These are phyloP conservation scores for Salix suchowensis DNA, from an alignment of 345 rosid species.

Conservation along the genomic window DNA sequence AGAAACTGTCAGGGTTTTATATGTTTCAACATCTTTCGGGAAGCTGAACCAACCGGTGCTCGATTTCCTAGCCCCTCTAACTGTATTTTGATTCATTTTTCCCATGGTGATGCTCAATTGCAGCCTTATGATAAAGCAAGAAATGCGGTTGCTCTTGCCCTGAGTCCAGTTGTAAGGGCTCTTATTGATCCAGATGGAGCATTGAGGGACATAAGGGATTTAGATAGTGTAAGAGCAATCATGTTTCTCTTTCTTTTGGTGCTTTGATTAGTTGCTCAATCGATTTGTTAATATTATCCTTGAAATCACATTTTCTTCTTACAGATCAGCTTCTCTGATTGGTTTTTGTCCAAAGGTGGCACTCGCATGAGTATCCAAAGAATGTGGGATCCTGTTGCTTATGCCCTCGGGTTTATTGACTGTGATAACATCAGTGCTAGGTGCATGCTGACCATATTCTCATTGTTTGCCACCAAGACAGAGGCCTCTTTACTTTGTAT, in stretches of 20 bases:
- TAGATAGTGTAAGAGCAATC: constrained; percentile 64
- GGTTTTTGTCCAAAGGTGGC: constrained; percentile 98
- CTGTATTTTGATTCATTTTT: constrained; percentile 10
- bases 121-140: constrained; percentile 94
- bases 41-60: neutral
- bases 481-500: constrained; percentile 95
- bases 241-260: constrained; percentile 5
- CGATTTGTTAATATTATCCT: neutral
- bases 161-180: constrained; percentile 95
- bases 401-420: constrained; percentile 97
- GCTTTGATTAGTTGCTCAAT: neutral
- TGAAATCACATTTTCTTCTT: constrained; percentile 15
- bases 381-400: constrained; percentile 99
- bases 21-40: neutral
- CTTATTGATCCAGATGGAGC: constrained; percentile 89
- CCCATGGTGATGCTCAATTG: constrained; percentile 10
- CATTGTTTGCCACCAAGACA: constrained; percentile 96
- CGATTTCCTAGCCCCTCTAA: neutral
- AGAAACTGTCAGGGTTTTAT: neutral
- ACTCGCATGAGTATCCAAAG: constrained; percentile 81
- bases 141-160: constrained; percentile 87
- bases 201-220: constrained; percentile 72
- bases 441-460: constrained; percentile 98
- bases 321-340: constrained; percentile 96
- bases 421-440: constrained; percentile 99